Conservation (phyloP, 2,329 filamentous ascomycete species). For the Blastomyces gilchristii region DNA sequence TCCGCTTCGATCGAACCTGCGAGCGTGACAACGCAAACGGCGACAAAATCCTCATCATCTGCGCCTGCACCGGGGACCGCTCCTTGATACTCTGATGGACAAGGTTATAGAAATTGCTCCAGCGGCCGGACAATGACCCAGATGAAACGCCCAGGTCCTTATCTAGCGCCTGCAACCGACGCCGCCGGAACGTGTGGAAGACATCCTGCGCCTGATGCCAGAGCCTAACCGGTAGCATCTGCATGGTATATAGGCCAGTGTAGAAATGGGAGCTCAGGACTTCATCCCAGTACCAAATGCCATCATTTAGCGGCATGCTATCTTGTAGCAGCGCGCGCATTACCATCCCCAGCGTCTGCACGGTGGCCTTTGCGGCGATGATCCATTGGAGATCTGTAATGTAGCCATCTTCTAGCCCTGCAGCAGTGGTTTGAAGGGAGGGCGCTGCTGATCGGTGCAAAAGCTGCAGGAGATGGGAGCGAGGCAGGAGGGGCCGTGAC, state of each 20-base stretch:
- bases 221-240: conserved; percentile 68
- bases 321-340: conserved; percentile 69
- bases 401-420: conserved; percentile 38
- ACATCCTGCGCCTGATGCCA: conserved; percentile 63
- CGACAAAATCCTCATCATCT: conserved; percentile 59
- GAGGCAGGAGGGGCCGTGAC: conserved; percentile 51
- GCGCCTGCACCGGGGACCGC: conserved; percentile 59
- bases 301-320: conserved; percentile 71
- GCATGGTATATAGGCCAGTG: conserved; percentile 72
- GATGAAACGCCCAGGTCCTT: conserved; percentile 7
- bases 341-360: conserved; percentile 78
- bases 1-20: conserved; percentile 65
- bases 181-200: conserved; percentile 45
- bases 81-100: conserved; percentile 67
- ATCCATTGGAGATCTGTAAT: conserved; percentile 83
- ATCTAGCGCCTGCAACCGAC: conserved; percentile 21
- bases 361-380: conserved; percentile 76
- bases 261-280: conserved; percentile 67
- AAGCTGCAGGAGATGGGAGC: conserved; percentile 50
- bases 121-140: conserved; percentile 33
- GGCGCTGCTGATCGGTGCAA: conserved; percentile 49
- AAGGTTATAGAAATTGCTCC: conserved; percentile 64
- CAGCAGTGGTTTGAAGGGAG: conserved; percentile 16
- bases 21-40: conserved; percentile 66
- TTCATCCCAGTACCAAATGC: conserved; percentile 94